Conservation (phyloP, 345 rosid genomes). For the Citrus australasica region DNA sequence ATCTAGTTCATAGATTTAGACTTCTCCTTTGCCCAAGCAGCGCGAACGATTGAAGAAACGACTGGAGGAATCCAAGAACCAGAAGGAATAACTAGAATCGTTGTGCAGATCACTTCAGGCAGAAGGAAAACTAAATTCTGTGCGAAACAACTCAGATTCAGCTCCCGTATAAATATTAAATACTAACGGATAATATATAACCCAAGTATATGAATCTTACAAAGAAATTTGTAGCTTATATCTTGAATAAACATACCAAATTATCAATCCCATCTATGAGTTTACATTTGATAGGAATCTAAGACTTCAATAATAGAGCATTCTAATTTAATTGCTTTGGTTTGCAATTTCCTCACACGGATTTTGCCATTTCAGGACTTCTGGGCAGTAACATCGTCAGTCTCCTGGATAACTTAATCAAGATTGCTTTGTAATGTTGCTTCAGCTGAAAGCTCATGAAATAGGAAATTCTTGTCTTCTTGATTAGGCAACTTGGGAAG, state of each 20-base stretch:
- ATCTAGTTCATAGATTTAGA: not conserved
- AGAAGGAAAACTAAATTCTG: slow-evolving; percentile 59
- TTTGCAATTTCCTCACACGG: not conserved
- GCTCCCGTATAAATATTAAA: slow-evolving; percentile 8
- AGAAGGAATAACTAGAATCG: slow-evolving; percentile 85
- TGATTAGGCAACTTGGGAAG: too few species aligned
- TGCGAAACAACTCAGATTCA: slow-evolving; percentile 26
- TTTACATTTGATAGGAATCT: not conserved
- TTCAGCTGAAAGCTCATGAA: not conserved
- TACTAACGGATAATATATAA: not conserved
- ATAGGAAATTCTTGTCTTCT: too few species aligned
- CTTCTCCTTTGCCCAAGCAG: slow-evolving; percentile 30
- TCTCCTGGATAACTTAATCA: not conserved
- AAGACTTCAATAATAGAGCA: not conserved
- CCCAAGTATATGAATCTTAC: not conserved
- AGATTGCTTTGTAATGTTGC: too few species aligned
- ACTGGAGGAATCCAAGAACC: slow-evolving; percentile 82
- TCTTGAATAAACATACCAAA: not conserved
- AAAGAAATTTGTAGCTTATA: not conserved
- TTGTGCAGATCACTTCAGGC: slow-evolving; percentile 90
- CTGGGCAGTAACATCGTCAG: too few species aligned
- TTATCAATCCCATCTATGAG: not conserved
- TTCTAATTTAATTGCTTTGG: not conserved
- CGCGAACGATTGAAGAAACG: slow-evolving; percentile 74
- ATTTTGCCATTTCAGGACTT: not conserved